Percentiles rank a stretch among this genome's conserved stretches.
These are phyloP conservation scores for Euphorbia tirucalli DNA, from an alignment of 345 rosid species.

Conservation along the genomic window DNA sequence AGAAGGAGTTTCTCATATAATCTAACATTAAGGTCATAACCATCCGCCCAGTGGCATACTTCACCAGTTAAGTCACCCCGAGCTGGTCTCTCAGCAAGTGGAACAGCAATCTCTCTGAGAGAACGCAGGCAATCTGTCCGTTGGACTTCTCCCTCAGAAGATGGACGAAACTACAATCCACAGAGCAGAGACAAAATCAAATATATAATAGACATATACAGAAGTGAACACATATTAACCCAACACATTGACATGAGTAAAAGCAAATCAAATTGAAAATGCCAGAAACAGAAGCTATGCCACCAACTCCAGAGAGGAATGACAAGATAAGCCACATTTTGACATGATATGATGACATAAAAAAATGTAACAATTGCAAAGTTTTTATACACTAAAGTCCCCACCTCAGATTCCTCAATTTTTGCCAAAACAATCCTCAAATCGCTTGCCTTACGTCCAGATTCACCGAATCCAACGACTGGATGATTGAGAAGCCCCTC, in stretches of 20 bases:
- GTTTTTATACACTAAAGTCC: background rate
- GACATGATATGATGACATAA: background rate
- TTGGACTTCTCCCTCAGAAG: slow-evolving; percentile 85
- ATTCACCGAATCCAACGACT: slow-evolving; percentile 90
- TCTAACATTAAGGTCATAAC: slow-evolving; percentile 86
- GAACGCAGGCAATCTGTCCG: slow-evolving; percentile 89
- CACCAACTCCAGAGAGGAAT: background rate
- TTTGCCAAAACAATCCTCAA: slow-evolving; percentile 80
- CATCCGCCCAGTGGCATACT: slow-evolving; percentile 99
- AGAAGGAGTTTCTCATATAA: slow-evolving; percentile 87
- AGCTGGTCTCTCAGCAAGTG: slow-evolving; percentile 98
- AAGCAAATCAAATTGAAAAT: background rate
- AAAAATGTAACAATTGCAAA: background rate
- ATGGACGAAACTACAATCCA: slow-evolving; percentile 58
- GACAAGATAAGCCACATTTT: background rate
- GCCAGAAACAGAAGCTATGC: background rate
- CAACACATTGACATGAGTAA: background rate
- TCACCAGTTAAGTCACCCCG: slow-evolving; percentile 98
- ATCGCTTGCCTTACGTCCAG: slow-evolving; percentile 72
- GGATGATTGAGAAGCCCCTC: slow-evolving; percentile 95
- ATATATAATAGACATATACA: background rate
- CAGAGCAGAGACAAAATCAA: slow-evolving; percentile 10
- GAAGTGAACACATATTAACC: background rate
- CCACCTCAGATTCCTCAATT: slow-evolving; percentile 98
- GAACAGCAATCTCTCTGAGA: slow-evolving; percentile 76